Percentiles rank a stretch among this genome's conserved stretches.
Evolutionary conservation across 345 rosid genomes (phyloP).

Genomic region (Euphorbia peplus): DNA sequence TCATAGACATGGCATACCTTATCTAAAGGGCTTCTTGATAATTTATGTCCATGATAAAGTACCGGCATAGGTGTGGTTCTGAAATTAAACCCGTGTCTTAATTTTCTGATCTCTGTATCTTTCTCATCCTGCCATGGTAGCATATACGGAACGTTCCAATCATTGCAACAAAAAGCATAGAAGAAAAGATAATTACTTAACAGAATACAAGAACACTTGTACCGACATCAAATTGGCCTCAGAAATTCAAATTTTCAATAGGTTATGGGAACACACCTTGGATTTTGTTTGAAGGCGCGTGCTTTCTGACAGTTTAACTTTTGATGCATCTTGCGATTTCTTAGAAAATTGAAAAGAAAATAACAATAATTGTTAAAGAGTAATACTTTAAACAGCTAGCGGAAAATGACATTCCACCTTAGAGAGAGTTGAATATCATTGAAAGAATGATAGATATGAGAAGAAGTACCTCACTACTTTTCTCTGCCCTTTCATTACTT

Average conservation of each 20-base stretch:
- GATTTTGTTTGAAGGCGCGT: constrained; percentile 33
- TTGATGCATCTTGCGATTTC: constrained; percentile 39
- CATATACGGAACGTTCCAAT: neutral
- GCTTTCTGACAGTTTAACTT: constrained; percentile 32
- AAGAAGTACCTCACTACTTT: constrained; percentile 43
- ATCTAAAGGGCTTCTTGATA: constrained; percentile 28
- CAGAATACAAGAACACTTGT: constrained; percentile 3
- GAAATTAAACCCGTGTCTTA: constrained; percentile 39
- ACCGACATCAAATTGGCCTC: neutral
- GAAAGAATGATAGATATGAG: constrained; percentile 7
- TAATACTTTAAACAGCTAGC: neutral
- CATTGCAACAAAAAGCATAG: neutral
- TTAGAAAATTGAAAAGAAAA: constrained; percentile 33
- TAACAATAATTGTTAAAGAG: constrained; percentile 2
- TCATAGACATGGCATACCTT: constrained; percentile 34
- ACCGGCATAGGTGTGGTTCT: constrained; percentile 43
- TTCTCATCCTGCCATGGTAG: constrained; percentile 37
- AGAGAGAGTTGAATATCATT: constrained; percentile 8
- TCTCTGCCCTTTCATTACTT: constrained; percentile 35
- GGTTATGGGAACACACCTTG: constrained; percentile 35
- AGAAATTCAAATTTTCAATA: neutral
- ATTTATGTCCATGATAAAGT: constrained; percentile 33
- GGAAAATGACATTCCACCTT: neutral
- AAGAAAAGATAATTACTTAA: neutral
- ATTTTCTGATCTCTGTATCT: constrained; percentile 37